Base-by-base conservation (phyloP, 805 yeast genomes). In the Saccharomycopsis amapae region DNA sequence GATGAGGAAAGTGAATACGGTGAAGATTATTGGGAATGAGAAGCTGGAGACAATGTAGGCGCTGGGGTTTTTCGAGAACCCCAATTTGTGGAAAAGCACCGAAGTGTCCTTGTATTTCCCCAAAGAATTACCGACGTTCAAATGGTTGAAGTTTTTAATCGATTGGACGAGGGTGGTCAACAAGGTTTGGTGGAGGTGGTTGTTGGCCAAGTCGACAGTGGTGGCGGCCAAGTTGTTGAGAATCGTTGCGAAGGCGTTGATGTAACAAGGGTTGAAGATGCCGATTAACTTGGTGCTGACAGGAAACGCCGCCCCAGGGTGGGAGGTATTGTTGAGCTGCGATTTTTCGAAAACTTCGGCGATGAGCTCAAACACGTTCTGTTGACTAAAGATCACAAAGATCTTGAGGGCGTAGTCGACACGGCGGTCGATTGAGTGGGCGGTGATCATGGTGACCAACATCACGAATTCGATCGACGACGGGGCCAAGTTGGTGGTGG, bases 51-150 rank as follows among this genome's bases (percentile, higher is more conserved):
- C 13, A 19, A 46, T 36, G 19, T 30, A 42, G 12, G 32, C 31
- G 20, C 23, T 20, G 5, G 47, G 46, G 35, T 26, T 38, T 6
- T 13, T 20, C 7, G 50, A 37, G 33, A 46, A 45, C 12, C 50
- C 50, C 5, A 22, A 37, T 15, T 13, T 37, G 5, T 35, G 39
- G 20, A 42, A 46, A n/a, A 45, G 12, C n/a, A n/a, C 25, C 13
- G 26, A 6, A 4, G 25, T 9, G 22, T 31, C 25, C 24, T 19
- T n/a, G n/a, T 26, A 18, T 25, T 26, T 36, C 22, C 9, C 22
- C 28, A 13, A 25, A 17, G 41, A 22, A 7, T 35, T 26, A 19
- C 17, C 36, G 23, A 24, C 30, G 18, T 22, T 32, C 13, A 42
- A 17, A 18, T 42, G 45, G 25, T 42, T 32, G 23, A 42, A 42